phyloP scores from a whole-genome alignment of 768 basidiomycete species.

The Russula vinacea region DNA sequence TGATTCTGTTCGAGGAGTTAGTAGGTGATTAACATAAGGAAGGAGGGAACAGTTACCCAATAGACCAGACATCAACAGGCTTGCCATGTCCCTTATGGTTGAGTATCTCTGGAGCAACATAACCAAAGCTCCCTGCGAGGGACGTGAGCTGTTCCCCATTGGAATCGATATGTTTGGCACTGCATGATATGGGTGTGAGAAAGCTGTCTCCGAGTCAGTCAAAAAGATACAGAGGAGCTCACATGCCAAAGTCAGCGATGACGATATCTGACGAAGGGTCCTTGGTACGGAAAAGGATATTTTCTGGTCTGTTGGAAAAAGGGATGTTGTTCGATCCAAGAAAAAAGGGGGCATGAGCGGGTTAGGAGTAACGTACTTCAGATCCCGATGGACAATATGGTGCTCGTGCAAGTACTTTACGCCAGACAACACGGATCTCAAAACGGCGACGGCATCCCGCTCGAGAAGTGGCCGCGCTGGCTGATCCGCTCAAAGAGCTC shows the following conservation, averaged over 20 bases:
- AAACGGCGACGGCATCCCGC: slow-evolving; percentile 76
- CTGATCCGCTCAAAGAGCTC: slow-evolving; percentile 91
- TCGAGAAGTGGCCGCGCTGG: slow-evolving; percentile 91
- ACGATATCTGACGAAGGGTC: slow-evolving; percentile 81
- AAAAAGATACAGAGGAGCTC: slow-evolving; percentile 31
- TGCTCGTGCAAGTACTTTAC: slow-evolving; percentile 88
- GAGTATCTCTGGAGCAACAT: slow-evolving; percentile 88
- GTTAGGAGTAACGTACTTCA: slow-evolving; percentile 55
- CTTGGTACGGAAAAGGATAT: slow-evolving; percentile 86
- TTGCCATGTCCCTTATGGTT: slow-evolving; percentile 83
- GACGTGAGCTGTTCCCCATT: slow-evolving; percentile 67
- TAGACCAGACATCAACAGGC: slow-evolving; percentile 91
- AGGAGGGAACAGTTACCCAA: slow-evolving; percentile 55
- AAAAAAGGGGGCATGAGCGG: neutral
- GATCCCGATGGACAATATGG: slow-evolving; percentile 93
- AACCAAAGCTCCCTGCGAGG: slow-evolving; percentile 80
- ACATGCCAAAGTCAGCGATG: slow-evolving; percentile 98
- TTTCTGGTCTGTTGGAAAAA: slow-evolving; percentile 70
- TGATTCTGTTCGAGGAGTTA: slow-evolving; percentile 54
- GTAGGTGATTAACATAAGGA: neutral
- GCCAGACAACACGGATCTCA: slow-evolving; percentile 82
- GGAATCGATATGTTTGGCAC: slow-evolving; percentile 78
- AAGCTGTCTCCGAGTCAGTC: slow-evolving; percentile 1
- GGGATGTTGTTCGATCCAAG: neutral
- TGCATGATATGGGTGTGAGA: slow-evolving; percentile 33